Base-by-base conservation (phyloP, 345 rosid species). In the Rhizophora apiculata region DNA sequence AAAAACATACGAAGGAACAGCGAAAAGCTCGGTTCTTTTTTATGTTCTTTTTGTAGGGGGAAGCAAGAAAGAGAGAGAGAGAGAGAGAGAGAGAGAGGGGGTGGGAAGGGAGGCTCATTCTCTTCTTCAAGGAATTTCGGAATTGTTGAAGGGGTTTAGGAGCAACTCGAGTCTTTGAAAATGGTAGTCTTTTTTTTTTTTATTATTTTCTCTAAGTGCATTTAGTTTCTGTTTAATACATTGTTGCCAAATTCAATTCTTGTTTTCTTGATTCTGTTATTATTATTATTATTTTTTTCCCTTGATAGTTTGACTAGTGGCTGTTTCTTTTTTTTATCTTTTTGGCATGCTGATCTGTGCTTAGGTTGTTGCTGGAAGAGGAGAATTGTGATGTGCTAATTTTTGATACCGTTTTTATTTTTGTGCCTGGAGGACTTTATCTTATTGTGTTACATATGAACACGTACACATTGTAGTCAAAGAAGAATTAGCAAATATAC, bases 101-200 rank as follows among this genome's bases (percentile, higher is more conserved):
- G 53, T 29, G 43, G 53, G 36, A 73, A 68, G 67, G 59, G 74
- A 65, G 69, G 80, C 78, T 81, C 75, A 81, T 72, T 82, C 82
- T 82, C 81, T 76, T 78, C 79, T 81, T 76, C 80, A 74, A 24
- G 37, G 30, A 30, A 56, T 57, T 72, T 72, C 72, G 60, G n/a
- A 30, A 46, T 76, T 72, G 68, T 68, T 76, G 81, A 82, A 80
- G 80, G 80, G 67, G 82, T 75, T 76, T 76, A 73, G 81, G 85
- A 52, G 65, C 39, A 1, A 36, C 58, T 63, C 29, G 20, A 76
- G 81, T 75, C 59, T 21, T 55, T n/a, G 30, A 26, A 67, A 59
- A 85, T 85, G 89, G 85, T 85, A 83, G 51, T 39, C 46, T 49
- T 36, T 26, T 24, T 24, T 59, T 21, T 39, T 11, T 10, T 2